Conservation (phyloP, 805 yeast species). For the Saturnispora hagleri region DNA sequence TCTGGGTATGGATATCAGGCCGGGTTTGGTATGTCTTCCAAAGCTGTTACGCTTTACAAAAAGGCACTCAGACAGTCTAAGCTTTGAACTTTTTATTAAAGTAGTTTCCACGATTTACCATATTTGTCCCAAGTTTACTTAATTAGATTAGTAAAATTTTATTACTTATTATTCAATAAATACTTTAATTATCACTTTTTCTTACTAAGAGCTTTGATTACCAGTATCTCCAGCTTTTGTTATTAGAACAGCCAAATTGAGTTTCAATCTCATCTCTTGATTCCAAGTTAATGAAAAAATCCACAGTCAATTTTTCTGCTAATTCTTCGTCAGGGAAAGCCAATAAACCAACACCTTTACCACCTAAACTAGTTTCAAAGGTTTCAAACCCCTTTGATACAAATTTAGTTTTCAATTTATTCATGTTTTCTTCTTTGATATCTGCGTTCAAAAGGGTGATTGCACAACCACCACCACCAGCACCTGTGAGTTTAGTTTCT, state of each 20-base stretch:
- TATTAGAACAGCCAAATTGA: conserved; percentile 34
- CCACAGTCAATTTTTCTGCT: conserved; percentile 20
- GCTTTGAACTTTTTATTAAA: neutral
- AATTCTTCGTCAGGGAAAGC: conserved; percentile 10
- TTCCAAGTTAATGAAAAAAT: conserved; percentile 30
- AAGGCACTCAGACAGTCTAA: conserved; percentile 10
- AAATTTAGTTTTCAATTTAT: conserved; percentile 31
- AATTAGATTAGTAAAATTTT: neutral
- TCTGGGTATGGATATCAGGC: conserved; percentile 60
- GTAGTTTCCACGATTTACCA: too few relatives aligned
- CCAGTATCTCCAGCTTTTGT: conserved; percentile 55
- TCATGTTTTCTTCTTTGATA: conserved; percentile 25
- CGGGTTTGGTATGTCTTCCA: conserved; percentile 50
- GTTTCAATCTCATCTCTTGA: conserved; percentile 40
- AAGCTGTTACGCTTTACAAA: conserved; percentile 33
- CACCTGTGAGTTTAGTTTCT: conserved; percentile 91
- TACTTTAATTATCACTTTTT: neutral
- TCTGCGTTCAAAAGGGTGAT: conserved; percentile 63
- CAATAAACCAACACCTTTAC: conserved; percentile 71
- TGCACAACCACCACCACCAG: conserved; percentile 99
- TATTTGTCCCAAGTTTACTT: neutral
- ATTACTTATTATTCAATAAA: neutral
- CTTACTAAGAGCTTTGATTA: conserved; percentile 18
- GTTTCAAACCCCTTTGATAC: conserved; percentile 53
- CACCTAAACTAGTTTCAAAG: conserved; percentile 77